These are phyloP conservation scores for Nicotiana tomentosiformis DNA, from an alignment of 257 asterid genomes.

Conservation along the genomic window DNA sequence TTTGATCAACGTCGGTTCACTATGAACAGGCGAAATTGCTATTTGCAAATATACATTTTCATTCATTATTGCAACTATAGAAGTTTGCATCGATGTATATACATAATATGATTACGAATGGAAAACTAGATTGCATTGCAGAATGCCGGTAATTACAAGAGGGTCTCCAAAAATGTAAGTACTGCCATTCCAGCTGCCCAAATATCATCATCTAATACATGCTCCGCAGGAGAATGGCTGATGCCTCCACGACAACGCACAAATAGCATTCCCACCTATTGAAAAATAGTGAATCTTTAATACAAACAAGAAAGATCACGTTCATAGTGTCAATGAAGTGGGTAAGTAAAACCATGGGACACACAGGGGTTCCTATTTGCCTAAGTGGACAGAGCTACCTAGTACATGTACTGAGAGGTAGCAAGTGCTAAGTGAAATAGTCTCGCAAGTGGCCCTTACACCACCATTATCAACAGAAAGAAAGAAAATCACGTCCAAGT, in stretches of 20 bases:
- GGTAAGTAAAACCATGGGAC: background rate
- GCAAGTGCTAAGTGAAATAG: background rate
- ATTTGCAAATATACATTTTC: background rate
- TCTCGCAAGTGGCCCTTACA: background rate
- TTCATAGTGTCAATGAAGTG: background rate
- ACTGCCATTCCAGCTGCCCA: slow-evolving; percentile 89
- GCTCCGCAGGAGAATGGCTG: slow-evolving; percentile 95
- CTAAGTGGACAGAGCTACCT: background rate
- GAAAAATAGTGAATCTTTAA: slow-evolving; percentile 14
- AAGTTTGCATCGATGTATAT: background rate
- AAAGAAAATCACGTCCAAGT: background rate
- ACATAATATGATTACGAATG: background rate
- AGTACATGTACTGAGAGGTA: background rate
- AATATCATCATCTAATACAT: slow-evolving; percentile 71
- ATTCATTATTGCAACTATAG: background rate
- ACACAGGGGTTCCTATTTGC: background rate
- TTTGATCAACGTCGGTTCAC: no score
- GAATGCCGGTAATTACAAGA: slow-evolving; percentile 26
- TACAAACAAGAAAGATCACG: background rate
- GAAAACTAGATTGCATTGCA: background rate
- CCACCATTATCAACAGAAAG: background rate
- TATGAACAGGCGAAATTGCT: background rate
- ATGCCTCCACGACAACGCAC: slow-evolving; percentile 96
- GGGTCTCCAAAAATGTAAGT: slow-evolving; percentile 63
- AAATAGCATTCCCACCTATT: slow-evolving; percentile 82